A percentile compares a stretch with the other conserved stretches of the same genome.
Conservation (phyloP, 441 rosid genomes). For the Metrosideros polymorpha region DNA sequence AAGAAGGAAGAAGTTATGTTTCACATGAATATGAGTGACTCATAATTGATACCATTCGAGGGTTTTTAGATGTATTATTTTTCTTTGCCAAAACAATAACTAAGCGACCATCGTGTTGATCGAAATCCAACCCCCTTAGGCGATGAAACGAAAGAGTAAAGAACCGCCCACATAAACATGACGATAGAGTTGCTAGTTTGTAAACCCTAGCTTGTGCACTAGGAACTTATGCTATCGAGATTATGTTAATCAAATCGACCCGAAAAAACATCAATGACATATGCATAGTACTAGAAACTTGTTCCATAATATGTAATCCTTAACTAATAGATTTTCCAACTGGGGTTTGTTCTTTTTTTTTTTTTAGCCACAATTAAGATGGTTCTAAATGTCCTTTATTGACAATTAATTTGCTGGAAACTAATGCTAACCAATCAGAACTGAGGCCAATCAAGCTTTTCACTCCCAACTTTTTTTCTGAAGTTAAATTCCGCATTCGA, state of each 20-base stretch:
- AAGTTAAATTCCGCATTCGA: neutral
- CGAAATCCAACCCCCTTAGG: neutral
- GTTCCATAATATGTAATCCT: no score
- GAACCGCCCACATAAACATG: neutral
- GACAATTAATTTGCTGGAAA: neutral
- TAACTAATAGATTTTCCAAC: neutral
- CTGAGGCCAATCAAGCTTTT: neutral
- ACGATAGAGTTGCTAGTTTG: rapidly evolving
- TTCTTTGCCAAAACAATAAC: neutral
- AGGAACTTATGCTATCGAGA: neutral
- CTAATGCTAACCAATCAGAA: no score
- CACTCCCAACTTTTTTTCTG: neutral
- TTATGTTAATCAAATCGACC: neutral
- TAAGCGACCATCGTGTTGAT: neutral
- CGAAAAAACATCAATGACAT: neutral
- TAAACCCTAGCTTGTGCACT: neutral
- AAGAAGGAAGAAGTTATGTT: neutral
- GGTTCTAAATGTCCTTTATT: neutral
- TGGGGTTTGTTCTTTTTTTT: neutral
- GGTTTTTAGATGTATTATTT: neutral
- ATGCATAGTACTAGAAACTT: neutral
- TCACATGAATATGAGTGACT: rapidly evolving
- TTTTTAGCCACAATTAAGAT: no score
- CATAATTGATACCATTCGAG: rapidly evolving
- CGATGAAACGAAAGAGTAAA: neutral